Percentiles rank a stretch among this genome's conserved stretches.
phyloP scores from a whole-genome alignment of 306 rosid genomes.

The Malus sylvestris region DNA sequence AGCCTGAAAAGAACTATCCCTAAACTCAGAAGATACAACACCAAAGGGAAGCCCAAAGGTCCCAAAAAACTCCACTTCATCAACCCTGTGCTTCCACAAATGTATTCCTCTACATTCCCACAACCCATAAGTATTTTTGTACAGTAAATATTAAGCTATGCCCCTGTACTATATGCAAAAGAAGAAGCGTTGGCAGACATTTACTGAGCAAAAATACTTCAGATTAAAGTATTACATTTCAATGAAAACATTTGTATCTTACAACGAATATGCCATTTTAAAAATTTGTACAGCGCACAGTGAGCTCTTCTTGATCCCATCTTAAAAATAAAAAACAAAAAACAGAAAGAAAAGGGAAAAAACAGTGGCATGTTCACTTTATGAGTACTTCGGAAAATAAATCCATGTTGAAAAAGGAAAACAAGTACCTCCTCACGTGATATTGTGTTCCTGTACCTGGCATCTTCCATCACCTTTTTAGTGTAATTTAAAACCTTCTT shows the following conservation, averaged over 20 bases:
- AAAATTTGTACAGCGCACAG: too few species aligned
- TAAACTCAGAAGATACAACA: neutral
- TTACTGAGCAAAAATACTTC: neutral
- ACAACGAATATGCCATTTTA: too few species aligned
- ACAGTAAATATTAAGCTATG: neutral
- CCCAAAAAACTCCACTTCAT: neutral
- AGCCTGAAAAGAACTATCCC: neutral
- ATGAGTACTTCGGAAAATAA: neutral
- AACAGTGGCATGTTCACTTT: neutral
- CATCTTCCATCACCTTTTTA: slow-evolving; percentile 81
- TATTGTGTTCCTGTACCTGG: slow-evolving; percentile 63
- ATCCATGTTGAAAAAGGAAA: neutral
- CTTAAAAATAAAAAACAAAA: neutral
- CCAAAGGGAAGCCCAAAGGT: neutral
- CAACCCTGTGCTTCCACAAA: neutral
- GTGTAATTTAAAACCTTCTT: slow-evolving; percentile 93
- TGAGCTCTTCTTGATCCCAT: neutral
- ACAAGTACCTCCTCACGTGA: slow-evolving; percentile 89
- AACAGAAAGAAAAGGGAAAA: neutral
- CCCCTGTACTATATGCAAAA: neutral
- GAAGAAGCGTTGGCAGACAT: neutral
- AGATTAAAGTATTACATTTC: neutral
- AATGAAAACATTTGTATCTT: too few species aligned
- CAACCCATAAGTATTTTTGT: neutral
- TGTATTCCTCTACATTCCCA: neutral